These are phyloP conservation scores for Boletus rubropictus DNA, from an alignment of 768 basidiomycete species.

Conservation along the genomic window DNA sequence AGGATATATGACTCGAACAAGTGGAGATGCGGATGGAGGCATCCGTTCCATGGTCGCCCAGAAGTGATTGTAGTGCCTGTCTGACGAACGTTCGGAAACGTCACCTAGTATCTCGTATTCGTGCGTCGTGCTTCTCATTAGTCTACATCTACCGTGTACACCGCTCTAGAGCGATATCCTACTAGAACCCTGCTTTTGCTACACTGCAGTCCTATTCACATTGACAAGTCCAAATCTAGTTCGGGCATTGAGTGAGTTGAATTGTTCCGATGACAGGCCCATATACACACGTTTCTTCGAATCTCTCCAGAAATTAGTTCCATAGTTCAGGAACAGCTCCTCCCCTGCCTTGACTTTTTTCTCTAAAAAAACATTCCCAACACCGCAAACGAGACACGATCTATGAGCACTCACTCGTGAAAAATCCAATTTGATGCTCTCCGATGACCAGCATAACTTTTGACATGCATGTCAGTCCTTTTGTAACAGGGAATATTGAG, in stretches of 20 bases:
- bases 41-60: constrained; percentile 37
- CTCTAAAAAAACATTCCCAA: constrained; percentile 10
- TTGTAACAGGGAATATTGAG: not conserved
- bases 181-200: not conserved
- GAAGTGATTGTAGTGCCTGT: constrained; percentile 34
- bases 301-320: constrained; percentile 23
- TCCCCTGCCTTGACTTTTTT: constrained; percentile 26
- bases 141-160: not conserved
- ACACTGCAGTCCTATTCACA: not conserved
- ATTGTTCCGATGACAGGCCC: no score
- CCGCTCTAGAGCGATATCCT: not conserved
- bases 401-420: constrained; percentile 27
- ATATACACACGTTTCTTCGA: no score
- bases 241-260: not conserved
- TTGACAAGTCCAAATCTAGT: no score
- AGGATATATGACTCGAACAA: constrained; percentile 30
- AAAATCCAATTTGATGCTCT: constrained; percentile 35
- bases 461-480: not conserved
- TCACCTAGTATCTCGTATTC: not conserved
- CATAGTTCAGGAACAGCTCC: constrained; percentile 36
- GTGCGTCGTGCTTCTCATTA: not conserved
- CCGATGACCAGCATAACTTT: constrained; percentile 30
- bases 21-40: constrained; percentile 43
- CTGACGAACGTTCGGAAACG: not conserved
- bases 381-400: not conserved